These are phyloP conservation scores for Euphorbia pulcherrima DNA, from an alignment of 345 rosid species.

Conservation along the genomic window DNA sequence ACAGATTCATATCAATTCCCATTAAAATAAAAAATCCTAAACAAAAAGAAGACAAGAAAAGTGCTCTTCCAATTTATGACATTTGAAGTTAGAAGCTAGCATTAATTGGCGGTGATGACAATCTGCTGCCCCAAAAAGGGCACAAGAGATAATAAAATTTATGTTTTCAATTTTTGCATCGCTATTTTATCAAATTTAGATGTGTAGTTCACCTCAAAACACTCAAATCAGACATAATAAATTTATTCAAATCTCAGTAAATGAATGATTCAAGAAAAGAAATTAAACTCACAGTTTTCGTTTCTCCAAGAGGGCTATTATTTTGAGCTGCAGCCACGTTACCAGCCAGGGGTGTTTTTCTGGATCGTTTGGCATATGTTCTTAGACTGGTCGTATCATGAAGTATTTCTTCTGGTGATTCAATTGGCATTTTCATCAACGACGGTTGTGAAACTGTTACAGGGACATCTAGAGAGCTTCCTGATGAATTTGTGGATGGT, in stretches of 20 bases:
- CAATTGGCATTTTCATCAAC: conserved; percentile 17
- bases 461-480: conserved; percentile 19
- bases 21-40: background rate
- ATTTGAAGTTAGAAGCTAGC: background rate
- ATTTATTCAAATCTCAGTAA: background rate
- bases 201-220: background rate
- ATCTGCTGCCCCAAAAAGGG: background rate
- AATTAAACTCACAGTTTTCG: conserved; percentile 43
- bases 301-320: conserved; percentile 29
- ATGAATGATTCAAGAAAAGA: conserved; percentile 10
- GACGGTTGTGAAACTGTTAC: conserved; percentile 9
- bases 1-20: too few relatives aligned
- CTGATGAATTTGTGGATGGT: conserved; percentile 13
- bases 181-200: background rate
- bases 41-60: background rate
- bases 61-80: too few relatives aligned
- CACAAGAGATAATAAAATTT: background rate
- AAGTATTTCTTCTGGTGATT: conserved; percentile 19
- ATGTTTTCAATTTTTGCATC: background rate
- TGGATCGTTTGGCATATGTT: conserved; percentile 22
- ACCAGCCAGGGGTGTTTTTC: conserved; percentile 15
- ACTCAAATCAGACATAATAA: background rate
- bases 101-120: background rate
- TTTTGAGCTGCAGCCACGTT: conserved; percentile 24
- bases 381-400: conserved; percentile 20